Base-by-base conservation (phyloP, 306 rosid genomes). In the Lathyrus sativus region DNA sequence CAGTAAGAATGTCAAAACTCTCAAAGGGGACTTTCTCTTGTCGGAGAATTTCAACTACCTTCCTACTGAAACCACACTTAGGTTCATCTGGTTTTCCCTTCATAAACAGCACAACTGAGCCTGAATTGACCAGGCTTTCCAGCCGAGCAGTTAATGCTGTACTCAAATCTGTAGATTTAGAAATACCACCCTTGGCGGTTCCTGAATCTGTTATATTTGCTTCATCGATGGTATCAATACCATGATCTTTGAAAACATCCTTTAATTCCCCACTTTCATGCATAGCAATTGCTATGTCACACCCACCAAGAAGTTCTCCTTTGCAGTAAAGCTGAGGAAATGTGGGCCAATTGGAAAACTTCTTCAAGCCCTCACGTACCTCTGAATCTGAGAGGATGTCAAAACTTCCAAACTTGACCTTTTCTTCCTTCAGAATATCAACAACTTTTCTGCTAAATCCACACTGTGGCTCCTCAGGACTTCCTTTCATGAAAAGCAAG, bases 231-330 rank as follows among this genome's bases (percentile, higher is more conserved):
- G 65, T 76, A 67, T 72, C 76, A 22, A 93, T 75, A 33, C 90
- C 96, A 58, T 88, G 88, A 76, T 90, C 98, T 72, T 75, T 84
- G 80, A 93, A 93, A 74, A 88, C 91, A 22, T 86, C 84, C 70
- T 76, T 78, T 58, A 90, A 46, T 61, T 93, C 97, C 53, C 97
- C 97, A 80, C 90, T 79, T 80, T 90, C 98, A 12, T 90, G 96
- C 98, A 93, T 86, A 61, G 97, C 91, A 62, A 88, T 78, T 61
- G 35, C 84, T 64, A 93, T 93, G 88, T 93, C 97, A 71, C 85
- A 86, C 49, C 99, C 99, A 55, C 99, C 99, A 57, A 93, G 81
- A 75, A 93, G 91, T 73, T 93, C 97, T 46, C 96, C 95, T 84
- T 90, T 86, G 88, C 95, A 90, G 81, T 83, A 93, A 61, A 93